Conservation (phyloP, 148 eudicot genomes). For the Mesembryanthemum crystallinum region DNA sequence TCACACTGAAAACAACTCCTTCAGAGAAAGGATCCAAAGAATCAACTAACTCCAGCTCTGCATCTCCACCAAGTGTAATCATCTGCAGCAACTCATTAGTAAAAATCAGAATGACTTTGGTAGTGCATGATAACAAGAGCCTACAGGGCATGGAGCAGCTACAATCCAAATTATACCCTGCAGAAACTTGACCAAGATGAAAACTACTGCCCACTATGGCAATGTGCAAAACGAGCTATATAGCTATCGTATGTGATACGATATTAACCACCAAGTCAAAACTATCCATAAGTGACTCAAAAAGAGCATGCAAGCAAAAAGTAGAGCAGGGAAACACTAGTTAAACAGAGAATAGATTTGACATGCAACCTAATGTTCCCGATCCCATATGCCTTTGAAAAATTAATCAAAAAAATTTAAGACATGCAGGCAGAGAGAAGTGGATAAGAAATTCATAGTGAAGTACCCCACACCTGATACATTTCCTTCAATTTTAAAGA, state of each 20-base stretch:
- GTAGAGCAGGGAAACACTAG: not conserved
- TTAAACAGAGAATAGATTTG: not conserved
- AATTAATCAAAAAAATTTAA: not conserved
- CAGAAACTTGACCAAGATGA: not conserved
- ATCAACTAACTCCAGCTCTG: conserved; percentile 95
- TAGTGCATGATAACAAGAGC: not conserved
- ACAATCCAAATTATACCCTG: not conserved
- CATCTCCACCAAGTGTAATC: conserved; percentile 99
- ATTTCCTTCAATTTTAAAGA: conserved; percentile 95
- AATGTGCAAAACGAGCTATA: no score
- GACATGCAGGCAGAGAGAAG: not conserved
- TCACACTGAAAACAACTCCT: conserved; percentile 96
- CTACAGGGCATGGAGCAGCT: not conserved
- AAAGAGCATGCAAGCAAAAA: not conserved
- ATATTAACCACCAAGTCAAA: not conserved
- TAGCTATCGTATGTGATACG: not conserved
- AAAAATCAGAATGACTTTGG: not conserved
- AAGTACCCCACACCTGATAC: conserved; percentile 72
- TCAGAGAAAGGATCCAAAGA: conserved; percentile 98
- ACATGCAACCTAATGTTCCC: not conserved
- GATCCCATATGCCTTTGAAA: not conserved
- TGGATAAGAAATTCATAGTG: not conserved
- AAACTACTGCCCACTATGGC: not conserved
- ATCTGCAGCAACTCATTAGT: conserved; percentile 46
- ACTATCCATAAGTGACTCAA: not conserved